Percentiles rank a stretch among this genome's conserved stretches.
phyloP scores from a whole-genome alignment of 1,284 basidiomycete genomes.

The Testicularia cyperi region DNA sequence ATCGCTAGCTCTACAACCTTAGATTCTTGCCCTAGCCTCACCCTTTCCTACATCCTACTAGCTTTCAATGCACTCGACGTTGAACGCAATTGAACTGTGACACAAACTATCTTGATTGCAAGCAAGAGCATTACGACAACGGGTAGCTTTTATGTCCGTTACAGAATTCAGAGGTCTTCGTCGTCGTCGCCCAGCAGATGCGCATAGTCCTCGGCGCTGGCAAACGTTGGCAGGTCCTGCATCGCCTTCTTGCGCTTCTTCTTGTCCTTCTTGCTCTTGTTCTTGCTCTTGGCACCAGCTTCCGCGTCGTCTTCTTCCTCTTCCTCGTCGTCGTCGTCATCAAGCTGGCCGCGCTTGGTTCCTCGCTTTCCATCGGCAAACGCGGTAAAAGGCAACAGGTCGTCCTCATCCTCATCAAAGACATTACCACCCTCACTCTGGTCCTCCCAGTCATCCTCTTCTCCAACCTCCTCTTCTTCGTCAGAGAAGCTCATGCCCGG shows the following conservation, averaged over 20 bases:
- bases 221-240: constrained; percentile 76
- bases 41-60: too few species aligned
- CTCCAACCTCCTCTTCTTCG: constrained; percentile 5
- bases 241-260: constrained; percentile 73
- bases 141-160: too few species aligned
- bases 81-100: too few species aligned
- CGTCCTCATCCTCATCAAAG: constrained; percentile 58
- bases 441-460: constrained; percentile 12
- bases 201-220: constrained; percentile 91
- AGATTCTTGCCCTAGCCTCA: too few species aligned
- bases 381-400: constrained; percentile 53
- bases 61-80: too few species aligned
- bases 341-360: neutral
- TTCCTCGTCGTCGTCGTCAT: constrained; percentile 22
- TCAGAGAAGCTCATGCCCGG: constrained; percentile 42
- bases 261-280: constrained; percentile 54
- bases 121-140: too few species aligned
- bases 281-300: constrained; percentile 34
- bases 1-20: too few species aligned
- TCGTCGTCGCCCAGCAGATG: constrained; percentile 74
- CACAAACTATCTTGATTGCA: too few species aligned
- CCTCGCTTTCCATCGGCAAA: constrained; percentile 11
- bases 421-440: constrained; percentile 37
- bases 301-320: constrained; percentile 11
- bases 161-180: constrained; percentile 55